These are phyloP conservation scores for Sanghuangporus sanghuang DNA, from an alignment of 1,284 basidiomycete species.

Conservation along the genomic window DNA sequence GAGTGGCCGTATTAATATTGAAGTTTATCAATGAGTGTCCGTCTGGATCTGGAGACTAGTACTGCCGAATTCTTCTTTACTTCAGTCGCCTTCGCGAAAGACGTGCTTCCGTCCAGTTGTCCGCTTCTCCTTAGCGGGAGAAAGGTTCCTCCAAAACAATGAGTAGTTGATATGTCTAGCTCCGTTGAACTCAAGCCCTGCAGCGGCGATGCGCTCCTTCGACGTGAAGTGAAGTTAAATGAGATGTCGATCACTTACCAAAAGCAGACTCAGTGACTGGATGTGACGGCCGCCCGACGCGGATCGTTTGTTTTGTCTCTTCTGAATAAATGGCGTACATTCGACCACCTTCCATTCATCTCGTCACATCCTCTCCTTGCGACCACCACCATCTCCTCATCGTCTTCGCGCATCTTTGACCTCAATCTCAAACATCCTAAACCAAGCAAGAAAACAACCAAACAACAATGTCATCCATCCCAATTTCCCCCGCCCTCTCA, in stretches of 20 bases:
- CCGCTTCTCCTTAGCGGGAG: constrained; percentile 57
- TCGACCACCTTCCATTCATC: neutral
- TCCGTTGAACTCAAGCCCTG: constrained; percentile 68
- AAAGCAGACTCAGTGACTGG: neutral
- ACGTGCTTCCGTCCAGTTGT: constrained; percentile 49
- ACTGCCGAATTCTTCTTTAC: constrained; percentile 55
- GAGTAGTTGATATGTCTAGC: constrained; percentile 87
- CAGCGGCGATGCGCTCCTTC: constrained; percentile 73
- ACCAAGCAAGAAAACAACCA: neutral
- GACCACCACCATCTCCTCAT: neutral
- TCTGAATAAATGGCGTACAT: neutral
- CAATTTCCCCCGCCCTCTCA: neutral
- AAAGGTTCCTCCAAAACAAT: constrained; percentile 91
- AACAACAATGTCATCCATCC: neutral
- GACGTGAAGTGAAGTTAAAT: constrained; percentile 38
- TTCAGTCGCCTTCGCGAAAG: constrained; percentile 64
- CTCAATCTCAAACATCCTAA: neutral
- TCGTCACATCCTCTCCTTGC: neutral
- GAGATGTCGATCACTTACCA: neutral
- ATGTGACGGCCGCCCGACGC: neutral
- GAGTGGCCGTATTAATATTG: constrained; percentile 73
- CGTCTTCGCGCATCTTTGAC: neutral
- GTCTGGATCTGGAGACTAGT: constrained; percentile 46
- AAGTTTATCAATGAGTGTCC: constrained; percentile 55
- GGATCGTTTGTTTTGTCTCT: neutral